A percentile compares a stretch with the other conserved stretches of the same genome.
phyloP scores from a whole-genome alignment of 2,329 filamentous ascomycete genomes.

The Aspergillus novoparasiticus region DNA sequence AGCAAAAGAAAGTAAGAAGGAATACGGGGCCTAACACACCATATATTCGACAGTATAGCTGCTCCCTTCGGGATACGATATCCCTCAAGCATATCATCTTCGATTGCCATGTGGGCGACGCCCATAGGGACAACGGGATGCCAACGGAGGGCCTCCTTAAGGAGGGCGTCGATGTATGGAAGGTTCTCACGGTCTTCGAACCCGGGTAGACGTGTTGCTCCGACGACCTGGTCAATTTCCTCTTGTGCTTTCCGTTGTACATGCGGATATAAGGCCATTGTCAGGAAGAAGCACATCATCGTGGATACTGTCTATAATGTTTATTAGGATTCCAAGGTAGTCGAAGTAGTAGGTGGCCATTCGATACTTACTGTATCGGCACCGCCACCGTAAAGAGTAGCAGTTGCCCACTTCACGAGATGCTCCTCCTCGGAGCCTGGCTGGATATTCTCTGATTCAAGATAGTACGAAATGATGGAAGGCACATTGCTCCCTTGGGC shows the following conservation, averaged over 20 bases:
- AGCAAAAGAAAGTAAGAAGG: neutral
- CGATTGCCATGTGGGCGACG: conserved; percentile 26
- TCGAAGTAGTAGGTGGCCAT: too few relatives aligned
- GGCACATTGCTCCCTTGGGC: conserved; percentile 6
- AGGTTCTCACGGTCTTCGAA: conserved; percentile 9
- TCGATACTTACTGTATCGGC: conserved; percentile 40
- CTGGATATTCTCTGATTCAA: conserved; percentile 12
- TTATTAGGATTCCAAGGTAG: neutral
- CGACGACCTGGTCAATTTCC: conserved; percentile 13
- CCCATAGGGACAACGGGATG: conserved; percentile 30
- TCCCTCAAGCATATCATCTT: conserved; percentile 28
- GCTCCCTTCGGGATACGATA: conserved; percentile 39
- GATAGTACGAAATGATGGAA: conserved; percentile 23
- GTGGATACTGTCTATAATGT: neutral
- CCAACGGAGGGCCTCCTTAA: conserved; percentile 40
- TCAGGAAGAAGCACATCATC: conserved; percentile 7
- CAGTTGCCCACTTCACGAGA: conserved; percentile 46
- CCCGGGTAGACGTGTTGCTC: conserved; percentile 3
- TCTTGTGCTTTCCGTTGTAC: conserved; percentile 12
- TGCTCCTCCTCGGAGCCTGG: conserved; percentile 28
- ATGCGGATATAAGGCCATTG: conserved; percentile 12
- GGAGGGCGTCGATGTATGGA: conserved; percentile 34
- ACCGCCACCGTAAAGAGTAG: conserved; percentile 46
- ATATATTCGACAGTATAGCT: conserved; percentile 38
- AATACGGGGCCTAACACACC: conserved; percentile 25